Conservation (phyloP, 306 rosid genomes). For the Mimosa bimucronata region DNA sequence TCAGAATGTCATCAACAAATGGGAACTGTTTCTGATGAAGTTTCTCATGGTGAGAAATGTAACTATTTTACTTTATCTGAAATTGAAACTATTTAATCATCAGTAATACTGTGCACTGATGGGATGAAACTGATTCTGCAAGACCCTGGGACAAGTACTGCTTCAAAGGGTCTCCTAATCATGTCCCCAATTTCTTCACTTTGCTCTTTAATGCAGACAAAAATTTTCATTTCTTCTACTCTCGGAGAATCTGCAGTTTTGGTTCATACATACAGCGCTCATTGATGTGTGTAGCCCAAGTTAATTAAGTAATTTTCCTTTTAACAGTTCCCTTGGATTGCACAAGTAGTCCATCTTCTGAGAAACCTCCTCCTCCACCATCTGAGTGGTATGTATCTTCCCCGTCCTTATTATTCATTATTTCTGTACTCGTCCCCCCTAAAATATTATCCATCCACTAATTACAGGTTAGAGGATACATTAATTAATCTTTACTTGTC, state of each 20-base stretch:
- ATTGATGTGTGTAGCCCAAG: conserved; percentile 32
- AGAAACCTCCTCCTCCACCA: conserved; percentile 71
- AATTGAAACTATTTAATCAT: background rate
- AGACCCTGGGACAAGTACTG: conserved; percentile 30
- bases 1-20: conserved; percentile 39
- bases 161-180: conserved; percentile 30
- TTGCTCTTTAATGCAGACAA: conserved; percentile 35
- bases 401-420: conserved; percentile 13
- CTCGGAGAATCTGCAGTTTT: conserved; percentile 38
- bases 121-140: conserved; percentile 32
- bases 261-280: conserved; percentile 37
- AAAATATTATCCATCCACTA: conserved; percentile 8
- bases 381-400: conserved; percentile 66
- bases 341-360: conserved; percentile 50
- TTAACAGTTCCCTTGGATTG: conserved; percentile 51
- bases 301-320: conserved; percentile 43
- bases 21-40: conserved; percentile 38
- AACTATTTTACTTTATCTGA: conserved; percentile 13
- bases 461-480: conserved; percentile 85
- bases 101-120: conserved; percentile 23
- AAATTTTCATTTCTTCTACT: conserved; percentile 33
- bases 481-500: conserved; percentile 89
- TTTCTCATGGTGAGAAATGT: conserved; percentile 45
- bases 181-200: conserved; percentile 24
- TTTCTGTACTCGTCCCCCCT: background rate